A percentile compares a stretch with the other conserved stretches of the same genome.
Conservation (phyloP, 768 basidiomycete species). For the Sporobolomyces roseus region DNA sequence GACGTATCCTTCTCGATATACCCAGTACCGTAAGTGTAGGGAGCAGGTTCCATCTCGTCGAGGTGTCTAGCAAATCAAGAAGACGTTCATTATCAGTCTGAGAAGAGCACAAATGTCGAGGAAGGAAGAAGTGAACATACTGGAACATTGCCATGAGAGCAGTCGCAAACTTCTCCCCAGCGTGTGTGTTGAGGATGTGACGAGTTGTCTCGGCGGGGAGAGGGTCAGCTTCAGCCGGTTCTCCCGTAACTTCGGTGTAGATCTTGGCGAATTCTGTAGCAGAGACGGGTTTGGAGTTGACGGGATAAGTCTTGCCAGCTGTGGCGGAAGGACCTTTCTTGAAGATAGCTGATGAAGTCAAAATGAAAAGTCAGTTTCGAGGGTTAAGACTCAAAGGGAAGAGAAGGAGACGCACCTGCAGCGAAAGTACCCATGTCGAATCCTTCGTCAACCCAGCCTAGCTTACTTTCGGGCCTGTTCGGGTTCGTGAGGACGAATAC, state of each 20-base stretch:
- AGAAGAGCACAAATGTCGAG: neutral
- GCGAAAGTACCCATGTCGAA: slow-evolving; percentile 15
- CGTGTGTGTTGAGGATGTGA: neutral
- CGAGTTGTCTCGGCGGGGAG: neutral
- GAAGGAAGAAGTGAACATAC: neutral
- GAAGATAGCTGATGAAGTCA: neutral
- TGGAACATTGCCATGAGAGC: neutral
- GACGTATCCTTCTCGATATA: neutral
- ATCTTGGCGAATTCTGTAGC: neutral
- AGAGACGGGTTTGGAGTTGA: slow-evolving; percentile 5
- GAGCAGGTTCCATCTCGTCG: neutral
- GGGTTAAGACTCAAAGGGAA: neutral
- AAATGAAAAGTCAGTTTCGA: neutral
- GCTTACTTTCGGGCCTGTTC: neutral
- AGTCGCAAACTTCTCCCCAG: neutral
- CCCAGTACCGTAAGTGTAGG: slow-evolving; percentile 6
- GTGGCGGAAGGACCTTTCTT: slow-evolving; percentile 2
- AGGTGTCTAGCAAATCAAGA: neutral
- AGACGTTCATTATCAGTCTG: neutral
- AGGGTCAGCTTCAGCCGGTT: neutral
- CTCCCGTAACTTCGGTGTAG: slow-evolving; percentile 2
- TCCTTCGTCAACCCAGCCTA: slow-evolving; percentile 19
- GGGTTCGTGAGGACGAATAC: neutral
- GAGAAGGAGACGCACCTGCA: neutral
- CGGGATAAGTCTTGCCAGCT: slow-evolving; percentile 6